Evolutionary conservation across 1,284 basidiomycete species (phyloP), one percentile per base, ranked within the genome.

Genomic region (Waitea zeae): DNA sequence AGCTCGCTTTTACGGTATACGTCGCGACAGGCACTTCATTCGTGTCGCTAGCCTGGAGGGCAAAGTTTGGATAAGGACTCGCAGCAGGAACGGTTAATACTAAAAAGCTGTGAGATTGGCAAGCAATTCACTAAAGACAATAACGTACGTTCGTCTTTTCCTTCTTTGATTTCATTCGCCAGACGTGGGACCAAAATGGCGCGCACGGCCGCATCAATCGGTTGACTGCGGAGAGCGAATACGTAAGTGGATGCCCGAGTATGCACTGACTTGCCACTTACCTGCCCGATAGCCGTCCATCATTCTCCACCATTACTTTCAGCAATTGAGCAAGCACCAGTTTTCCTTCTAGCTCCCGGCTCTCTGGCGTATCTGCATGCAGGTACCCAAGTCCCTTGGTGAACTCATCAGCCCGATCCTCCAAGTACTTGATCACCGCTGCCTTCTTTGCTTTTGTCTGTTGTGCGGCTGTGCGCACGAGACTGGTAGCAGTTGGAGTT

Each of bases 221-320:
- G 61, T 17, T 78, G 54, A 28, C 86, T 89, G 46, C n/a, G 30
- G 27, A 19, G 31, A 7, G 38, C 32, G 49, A 42, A 19, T 36
- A 33, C n/a, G 24, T 15, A n/a, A 7, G 11, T 18, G 3, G 3
- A 17, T 3, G 31, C 14, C 17, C 17, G 7, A 20, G 17, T 31
- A 30, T 41, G 14, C 40, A n/a, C n/a, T n/a, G n/a, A n/a, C n/a
- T n/a, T n/a, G n/a, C n/a, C 15, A 34, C 65, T 49, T 44, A 93
- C 88, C 70, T 82, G 55, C 87, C 87, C 29, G 73, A 70, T 17
- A 93, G 53, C 35, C 70, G 70, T 0, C 90, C 90, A 41, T 95
- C 87, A 46, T 90, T 73, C 44, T 89, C 78, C 0, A 95, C 64
- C 67, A 95, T 67, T 5, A 80, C 61, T 46, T 68, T 77, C 36